Conservation (phyloP, 768 basidiomycete species). For the Tulasnella sp. region DNA sequence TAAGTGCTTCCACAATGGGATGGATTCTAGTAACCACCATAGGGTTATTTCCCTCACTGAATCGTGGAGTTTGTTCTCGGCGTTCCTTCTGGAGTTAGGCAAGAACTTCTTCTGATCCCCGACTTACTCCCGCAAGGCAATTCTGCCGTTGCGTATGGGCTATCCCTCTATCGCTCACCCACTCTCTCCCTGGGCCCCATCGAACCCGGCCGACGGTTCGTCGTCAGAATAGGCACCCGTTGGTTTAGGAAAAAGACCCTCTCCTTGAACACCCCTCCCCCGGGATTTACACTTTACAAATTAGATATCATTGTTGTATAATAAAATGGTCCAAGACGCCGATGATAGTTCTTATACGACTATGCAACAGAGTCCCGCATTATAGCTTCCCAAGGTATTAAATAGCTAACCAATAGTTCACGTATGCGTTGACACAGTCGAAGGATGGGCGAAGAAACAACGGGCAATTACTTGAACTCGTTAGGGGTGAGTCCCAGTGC, state of each 20-base stretch:
- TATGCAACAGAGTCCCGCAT: neutral
- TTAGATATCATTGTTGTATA: neutral
- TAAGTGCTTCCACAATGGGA: neutral
- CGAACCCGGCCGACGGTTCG: conserved; percentile 35
- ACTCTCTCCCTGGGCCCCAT: conserved; percentile 63
- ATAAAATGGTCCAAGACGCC: neutral
- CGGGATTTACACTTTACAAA: neutral
- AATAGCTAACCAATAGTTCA: too few relatives aligned
- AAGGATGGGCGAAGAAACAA: neutral
- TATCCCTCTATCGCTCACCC: conserved; percentile 69
- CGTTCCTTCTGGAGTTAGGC: neutral
- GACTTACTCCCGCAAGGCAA: conserved; percentile 46
- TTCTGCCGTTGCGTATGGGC: conserved; percentile 69
- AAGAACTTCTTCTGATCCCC: neutral
- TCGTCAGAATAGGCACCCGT: neutral
- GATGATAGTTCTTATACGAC: neutral
- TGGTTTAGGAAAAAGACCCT: neutral
- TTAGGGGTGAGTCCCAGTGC: neutral
- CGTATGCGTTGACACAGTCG: neutral
- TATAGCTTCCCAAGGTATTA: neutral
- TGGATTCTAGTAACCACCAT: neutral
- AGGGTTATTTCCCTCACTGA: neutral
- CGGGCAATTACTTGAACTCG: neutral
- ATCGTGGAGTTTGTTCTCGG: neutral
- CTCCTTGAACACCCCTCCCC: neutral